These are phyloP conservation scores for Thinopyrum elongatum DNA, from an alignment of 176 grass and related monocot species.

Conservation along the genomic window DNA sequence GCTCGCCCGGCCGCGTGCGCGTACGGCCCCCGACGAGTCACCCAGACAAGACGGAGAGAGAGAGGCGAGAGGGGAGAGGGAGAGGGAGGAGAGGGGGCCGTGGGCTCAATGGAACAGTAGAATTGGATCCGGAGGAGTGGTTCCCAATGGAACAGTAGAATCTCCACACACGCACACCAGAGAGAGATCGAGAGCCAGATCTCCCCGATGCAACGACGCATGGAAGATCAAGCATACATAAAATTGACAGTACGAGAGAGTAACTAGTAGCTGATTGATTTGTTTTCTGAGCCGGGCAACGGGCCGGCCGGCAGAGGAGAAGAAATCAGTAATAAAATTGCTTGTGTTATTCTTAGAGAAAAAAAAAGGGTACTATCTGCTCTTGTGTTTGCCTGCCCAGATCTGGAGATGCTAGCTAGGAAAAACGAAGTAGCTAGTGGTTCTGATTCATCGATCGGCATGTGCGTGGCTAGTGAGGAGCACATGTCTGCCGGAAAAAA, in stretches of 20 bases:
- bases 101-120: neutral
- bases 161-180: neutral
- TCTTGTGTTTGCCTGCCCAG: neutral
- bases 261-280: too few species aligned
- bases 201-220: neutral
- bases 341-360: too few species aligned
- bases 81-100: too few species aligned
- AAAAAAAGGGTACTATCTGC: too few species aligned
- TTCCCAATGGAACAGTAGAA: constrained; percentile 44
- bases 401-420: neutral
- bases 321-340: too few species aligned
- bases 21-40: neutral
- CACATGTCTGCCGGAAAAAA: too few species aligned
- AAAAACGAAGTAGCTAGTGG: neutral
- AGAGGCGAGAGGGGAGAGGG: neutral
- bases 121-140: neutral
- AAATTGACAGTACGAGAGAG: too few species aligned
- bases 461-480: too few species aligned
- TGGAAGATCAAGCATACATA: too few species aligned
- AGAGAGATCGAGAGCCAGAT: neutral
- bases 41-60: neutral
- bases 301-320: too few species aligned
- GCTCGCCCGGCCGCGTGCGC: neutral
- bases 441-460: too few species aligned
- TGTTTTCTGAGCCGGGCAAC: too few species aligned